Base-by-base conservation (phyloP, 176 grass and related monocot genomes). In the Guadua angustifolia region DNA sequence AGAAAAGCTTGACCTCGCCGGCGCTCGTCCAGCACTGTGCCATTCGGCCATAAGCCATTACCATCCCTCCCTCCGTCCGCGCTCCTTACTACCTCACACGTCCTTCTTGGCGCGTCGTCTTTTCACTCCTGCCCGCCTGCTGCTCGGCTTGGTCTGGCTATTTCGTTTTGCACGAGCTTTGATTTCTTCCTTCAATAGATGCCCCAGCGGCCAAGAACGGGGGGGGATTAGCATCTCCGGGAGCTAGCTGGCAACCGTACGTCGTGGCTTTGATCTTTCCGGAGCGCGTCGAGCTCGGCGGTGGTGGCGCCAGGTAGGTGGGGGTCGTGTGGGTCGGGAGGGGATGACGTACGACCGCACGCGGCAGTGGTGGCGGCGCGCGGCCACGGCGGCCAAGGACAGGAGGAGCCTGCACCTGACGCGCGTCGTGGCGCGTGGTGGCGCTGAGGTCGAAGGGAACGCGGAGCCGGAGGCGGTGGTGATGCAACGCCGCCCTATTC, bases 361-460 rank as follows among this genome's bases (percentile, higher is more conserved):
- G 66, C n/a, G 87, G 70, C 67, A 90, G 66, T 99, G 88, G 93
- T 99, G 91, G 91, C 81, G 78, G 24, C 93, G 93, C 4, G 86
- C 91, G 2, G 81, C 93, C 1, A 77, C 89, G n/a, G 91, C 87
- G 14, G 88, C 88, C 21, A 99, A 99, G 89, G 96, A 99, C 69
- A 71, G 82, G 65, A 49, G 83, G 77, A 94, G 91, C 78, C 74
- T 99, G 55, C 95, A 64, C 89, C 74, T 94, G 21, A 88, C 84
- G 5, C 86, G 82, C 42, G 65, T 92, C 53, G 80, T 38, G 7
- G 79, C 71, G 32, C 39, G 38, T 19, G 19, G 60, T 45, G 1
- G 63, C 26, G 33, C 65, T 80, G 40, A 63, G n/a, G n/a, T n/a
- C n/a, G n/a, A n/a, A n/a, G n/a, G 89, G 71, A 69, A 66, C 63